These are phyloP conservation scores for Hypoxylon fuscum DNA, from an alignment of 495 filamentous ascomycete species.

Conservation along the genomic window DNA sequence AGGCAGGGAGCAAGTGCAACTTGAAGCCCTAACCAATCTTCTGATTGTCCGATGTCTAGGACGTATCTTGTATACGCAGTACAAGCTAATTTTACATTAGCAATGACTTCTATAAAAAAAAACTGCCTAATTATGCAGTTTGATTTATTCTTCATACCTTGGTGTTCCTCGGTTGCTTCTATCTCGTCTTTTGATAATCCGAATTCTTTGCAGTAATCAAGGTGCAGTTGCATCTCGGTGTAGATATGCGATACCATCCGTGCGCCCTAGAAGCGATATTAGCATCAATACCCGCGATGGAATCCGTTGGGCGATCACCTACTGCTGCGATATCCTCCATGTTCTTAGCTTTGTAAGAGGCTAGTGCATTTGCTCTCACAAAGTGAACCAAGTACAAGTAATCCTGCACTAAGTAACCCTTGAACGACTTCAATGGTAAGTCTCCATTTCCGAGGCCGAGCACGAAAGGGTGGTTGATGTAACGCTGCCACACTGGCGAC, in stretches of 20 bases:
- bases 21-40: conserved; percentile 86
- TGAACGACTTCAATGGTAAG: conserved; percentile 77
- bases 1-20: conserved; percentile 85
- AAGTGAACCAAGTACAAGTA: conserved; percentile 93
- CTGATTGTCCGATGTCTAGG: conserved; percentile 85
- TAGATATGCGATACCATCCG: conserved; percentile 77
- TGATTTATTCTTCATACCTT: conserved; percentile 57
- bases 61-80: conserved; percentile 84
- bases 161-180: conserved; percentile 73
- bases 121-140: background rate
- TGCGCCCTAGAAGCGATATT: conserved; percentile 62
- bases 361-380: conserved; percentile 82
- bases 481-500: conserved; percentile 71
- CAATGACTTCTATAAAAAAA: too few relatives aligned
- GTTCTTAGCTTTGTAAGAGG: conserved; percentile 78
- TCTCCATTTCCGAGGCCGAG: conserved; percentile 75
- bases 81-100: conserved; percentile 61
- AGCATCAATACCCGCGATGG: background rate
- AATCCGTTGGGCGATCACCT: conserved; percentile 31
- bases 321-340: conserved; percentile 77
- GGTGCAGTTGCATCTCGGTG: conserved; percentile 80
- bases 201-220: conserved; percentile 81
- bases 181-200: conserved; percentile 81
- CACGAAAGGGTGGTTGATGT: conserved; percentile 84
- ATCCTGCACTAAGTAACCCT: conserved; percentile 87